Base-by-base conservation (phyloP, 1,139 yeast species). In the Yamadazyma sp. region DNA sequence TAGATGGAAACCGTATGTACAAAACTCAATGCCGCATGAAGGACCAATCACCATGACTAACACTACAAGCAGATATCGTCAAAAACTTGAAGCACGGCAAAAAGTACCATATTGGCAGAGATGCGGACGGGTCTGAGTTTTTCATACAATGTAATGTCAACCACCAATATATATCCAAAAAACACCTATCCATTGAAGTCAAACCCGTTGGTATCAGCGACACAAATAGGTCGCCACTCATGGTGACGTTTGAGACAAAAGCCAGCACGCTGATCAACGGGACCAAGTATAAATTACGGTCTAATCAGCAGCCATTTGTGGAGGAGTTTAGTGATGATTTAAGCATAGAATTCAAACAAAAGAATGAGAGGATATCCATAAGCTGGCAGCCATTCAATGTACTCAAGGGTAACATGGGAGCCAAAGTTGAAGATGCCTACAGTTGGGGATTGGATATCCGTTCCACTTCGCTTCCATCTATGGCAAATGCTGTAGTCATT, bases 221-320 rank as follows among this genome's bases (percentile, higher is more conserved):
- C 15, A 15, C 14, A 0, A 12, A 14, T 1, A 7, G 56, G 8
- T 42, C 71, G 1, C 52, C 56, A 11, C 42, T 67, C 11, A 24
- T 22, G 1, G 39, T 68, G 10, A 45, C 48, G 5, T 49, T 68
- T 8, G 48, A 57, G n/a, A 58, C 72, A 3, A 51, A 63, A 30
- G 71, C 71, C 1, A 53, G 58, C 29, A 56, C 69, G 0, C 48
- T 42, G 6, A 57, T 69, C 27, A 66, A 67, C 48, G 67, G 62
- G 1, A 43, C 46, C 2, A 49, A 50, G 10, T 53, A 53, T 39
- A 60, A 59, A 33, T 46, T 65, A 10, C 41, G 49, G 18, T 55
- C 58, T 36, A 43, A 51, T 2, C 28, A 32, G 26, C 39, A 39
- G 5, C 55, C 63, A 2, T 45, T 49, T 20, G 43, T 39, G 14